A percentile compares a stretch with the other conserved stretches of the same genome.
phyloP scores from a whole-genome alignment of 129 eudicot species.

The Solidago caesia region DNA sequence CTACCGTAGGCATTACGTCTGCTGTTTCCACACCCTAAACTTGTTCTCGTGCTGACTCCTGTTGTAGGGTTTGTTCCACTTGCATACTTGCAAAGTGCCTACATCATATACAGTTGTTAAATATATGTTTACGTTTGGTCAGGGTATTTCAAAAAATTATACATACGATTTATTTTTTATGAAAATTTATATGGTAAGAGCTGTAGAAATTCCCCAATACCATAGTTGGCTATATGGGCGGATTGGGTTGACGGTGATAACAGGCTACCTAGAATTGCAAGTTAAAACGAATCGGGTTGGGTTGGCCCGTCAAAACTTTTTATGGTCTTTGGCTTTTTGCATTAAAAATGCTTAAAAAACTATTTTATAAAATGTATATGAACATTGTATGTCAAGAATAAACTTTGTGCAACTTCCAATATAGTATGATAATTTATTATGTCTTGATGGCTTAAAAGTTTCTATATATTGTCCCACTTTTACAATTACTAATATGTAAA shows the following conservation, averaged over 20 bases:
- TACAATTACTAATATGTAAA: neutral
- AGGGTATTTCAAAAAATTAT: no score
- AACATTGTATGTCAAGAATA: no score
- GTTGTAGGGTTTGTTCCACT: slow-evolving; percentile 90
- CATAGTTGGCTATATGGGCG: neutral
- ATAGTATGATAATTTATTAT: neutral
- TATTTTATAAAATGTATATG: no score
- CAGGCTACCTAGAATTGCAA: no score
- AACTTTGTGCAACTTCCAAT: no score
- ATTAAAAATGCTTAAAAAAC: no score
- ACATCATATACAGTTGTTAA: neutral
- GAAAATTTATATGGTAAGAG: neutral
- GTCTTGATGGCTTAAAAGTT: slow-evolving; percentile 7
- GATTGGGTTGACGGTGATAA: neutral
- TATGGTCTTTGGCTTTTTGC: neutral
- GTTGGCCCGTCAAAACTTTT: neutral
- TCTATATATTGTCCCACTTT: neutral
- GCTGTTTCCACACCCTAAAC: slow-evolving; percentile 93
- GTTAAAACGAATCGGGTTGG: neutral
- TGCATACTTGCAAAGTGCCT: slow-evolving; percentile 99
- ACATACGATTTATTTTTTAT: neutral
- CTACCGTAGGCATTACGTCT: slow-evolving; percentile 87
- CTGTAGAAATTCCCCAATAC: neutral
- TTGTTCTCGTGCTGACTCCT: slow-evolving; percentile 86
- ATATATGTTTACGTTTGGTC: neutral